A percentile compares a stretch with the other conserved stretches of the same genome.
phyloP scores from a whole-genome alignment of 495 filamentous ascomycete species.

The Talaromyces borbonicus region DNA sequence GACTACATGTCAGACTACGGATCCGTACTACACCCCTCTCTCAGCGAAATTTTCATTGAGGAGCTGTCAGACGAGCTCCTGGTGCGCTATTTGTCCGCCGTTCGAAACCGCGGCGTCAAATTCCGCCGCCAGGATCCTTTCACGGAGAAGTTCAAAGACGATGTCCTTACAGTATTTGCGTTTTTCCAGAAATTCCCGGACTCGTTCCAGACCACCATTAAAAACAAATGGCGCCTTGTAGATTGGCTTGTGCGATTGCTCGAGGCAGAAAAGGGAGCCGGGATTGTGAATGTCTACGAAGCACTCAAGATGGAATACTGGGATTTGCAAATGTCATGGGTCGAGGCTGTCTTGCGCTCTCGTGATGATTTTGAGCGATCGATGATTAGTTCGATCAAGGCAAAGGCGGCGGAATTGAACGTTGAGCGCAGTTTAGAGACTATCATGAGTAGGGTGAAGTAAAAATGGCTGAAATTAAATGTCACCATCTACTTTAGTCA shows the following conservation, averaged over 20 bases:
- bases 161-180: slow-evolving; percentile 72
- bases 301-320: slow-evolving; percentile 78
- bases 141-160: slow-evolving; percentile 82
- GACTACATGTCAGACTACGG: slow-evolving; percentile 87
- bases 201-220: slow-evolving; percentile 62
- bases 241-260: slow-evolving; percentile 70
- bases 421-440: slow-evolving; percentile 72
- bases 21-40: slow-evolving; percentile 66
- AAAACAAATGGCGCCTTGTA: slow-evolving; percentile 84
- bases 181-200: slow-evolving; percentile 53
- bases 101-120: slow-evolving; percentile 82
- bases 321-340: slow-evolving; percentile 92
- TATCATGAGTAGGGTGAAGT: slow-evolving; percentile 84
- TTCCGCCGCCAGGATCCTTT: slow-evolving; percentile 77
- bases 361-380: slow-evolving; percentile 89
- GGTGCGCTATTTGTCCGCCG: slow-evolving; percentile 71
- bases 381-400: slow-evolving; percentile 81
- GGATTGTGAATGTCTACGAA: slow-evolving; percentile 66
- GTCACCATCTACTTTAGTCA: too few species aligned
- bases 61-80: slow-evolving; percentile 86
- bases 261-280: slow-evolving; percentile 58
- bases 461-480: too few species aligned
- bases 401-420: slow-evolving; percentile 71
- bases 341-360: slow-evolving; percentile 80
- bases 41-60: slow-evolving; percentile 81